phyloP scores from a whole-genome alignment of 2,329 filamentous ascomycete genomes.

The Sphaerulina musiva region DNA sequence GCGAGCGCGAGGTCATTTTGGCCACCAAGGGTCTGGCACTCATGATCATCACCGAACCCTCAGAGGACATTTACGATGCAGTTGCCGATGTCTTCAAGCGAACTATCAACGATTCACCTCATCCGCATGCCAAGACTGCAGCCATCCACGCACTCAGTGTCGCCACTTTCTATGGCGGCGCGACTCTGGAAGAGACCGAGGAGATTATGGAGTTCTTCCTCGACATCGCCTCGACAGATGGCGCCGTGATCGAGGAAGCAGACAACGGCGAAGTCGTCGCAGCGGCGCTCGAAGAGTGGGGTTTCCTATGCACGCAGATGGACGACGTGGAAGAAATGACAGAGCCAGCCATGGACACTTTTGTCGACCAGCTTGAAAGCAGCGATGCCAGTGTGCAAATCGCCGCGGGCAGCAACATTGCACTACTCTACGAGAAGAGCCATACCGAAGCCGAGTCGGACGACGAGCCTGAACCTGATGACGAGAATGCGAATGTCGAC shows the following conservation, averaged over 20 bases:
- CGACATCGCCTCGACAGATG: slow-evolving; percentile 74
- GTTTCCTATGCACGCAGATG: slow-evolving; percentile 68
- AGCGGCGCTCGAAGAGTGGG: slow-evolving; percentile 72
- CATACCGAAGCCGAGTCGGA: slow-evolving; percentile 54
- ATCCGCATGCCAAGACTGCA: slow-evolving; percentile 57
- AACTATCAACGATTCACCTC: slow-evolving; percentile 60
- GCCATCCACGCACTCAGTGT: slow-evolving; percentile 68
- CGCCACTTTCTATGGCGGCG: slow-evolving; percentile 70
- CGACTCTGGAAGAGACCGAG: slow-evolving; percentile 57
- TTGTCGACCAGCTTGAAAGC: slow-evolving; percentile 79
- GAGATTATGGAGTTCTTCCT: slow-evolving; percentile 69
- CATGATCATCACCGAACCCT: slow-evolving; percentile 61
- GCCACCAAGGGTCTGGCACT: slow-evolving; percentile 67
- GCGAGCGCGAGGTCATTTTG: slow-evolving; percentile 60
- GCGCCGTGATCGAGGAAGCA: slow-evolving; percentile 61
- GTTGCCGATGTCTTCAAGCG: slow-evolving; percentile 54
- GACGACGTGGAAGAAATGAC: slow-evolving; percentile 67
- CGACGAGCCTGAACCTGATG: slow-evolving; percentile 42
- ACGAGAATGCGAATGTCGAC: slow-evolving; percentile 37
- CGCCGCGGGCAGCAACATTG: slow-evolving; percentile 72
- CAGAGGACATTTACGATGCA: slow-evolving; percentile 59
- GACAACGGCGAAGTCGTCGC: slow-evolving; percentile 66
- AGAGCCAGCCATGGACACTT: slow-evolving; percentile 67
- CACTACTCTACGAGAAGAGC: slow-evolving; percentile 71
- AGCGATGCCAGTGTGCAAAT: slow-evolving; percentile 66